Evolutionary conservation across 2,329 filamentous ascomycete genomes (phyloP), one percentile per base, ranked within the genome.

Genomic region (Elsinoe necatrix): DNA sequence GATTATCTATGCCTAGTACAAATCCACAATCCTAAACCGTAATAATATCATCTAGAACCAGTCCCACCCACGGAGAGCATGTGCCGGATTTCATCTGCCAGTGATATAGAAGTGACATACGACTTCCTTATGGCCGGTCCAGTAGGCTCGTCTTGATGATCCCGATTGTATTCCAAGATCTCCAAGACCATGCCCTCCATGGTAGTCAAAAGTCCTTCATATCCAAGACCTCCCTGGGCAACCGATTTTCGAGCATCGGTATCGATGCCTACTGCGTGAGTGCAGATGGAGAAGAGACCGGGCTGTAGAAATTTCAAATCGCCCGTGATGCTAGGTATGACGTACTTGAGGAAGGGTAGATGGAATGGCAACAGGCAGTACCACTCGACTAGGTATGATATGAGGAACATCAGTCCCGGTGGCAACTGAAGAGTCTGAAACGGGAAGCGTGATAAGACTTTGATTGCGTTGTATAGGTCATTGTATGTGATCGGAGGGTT

Each of bases 41-140:
- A 4, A n/a, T 8, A 45, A 2, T 14, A 45, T 45, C n/a, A 12
- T 23, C n/a, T 42, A 16, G 41, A 45, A 6, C 41, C 41, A 14
- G 23, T 18, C 25, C 41, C 41, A 3, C 41, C 41, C 12, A 45
- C 18, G 9, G 41, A 45, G 8, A 45, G 41, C 41, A 45, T 45
- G n/a, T 45, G 41, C n/a, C 41, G 41, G 11, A 45, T 45, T 20
- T 45, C 41, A 45, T 45, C 41, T 3, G 41, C 41, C 41, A 45
- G 8, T 18, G 25, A 9, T 5, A 45, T 21, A 9, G 41, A 45
- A 4, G 20, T 45, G 18, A 45, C 41, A 27, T 45, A 45, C 8
- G 41, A 23, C 21, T 45, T 45, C 14, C 41, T 45, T 11, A 6
- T 25, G 12, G 23, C 23, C 11, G 41, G 20, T 14, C 41, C 41